Base-by-base conservation (phyloP, 495 filamentous ascomycete species). In the Pseudoneurospora amorphoporcata region DNA sequence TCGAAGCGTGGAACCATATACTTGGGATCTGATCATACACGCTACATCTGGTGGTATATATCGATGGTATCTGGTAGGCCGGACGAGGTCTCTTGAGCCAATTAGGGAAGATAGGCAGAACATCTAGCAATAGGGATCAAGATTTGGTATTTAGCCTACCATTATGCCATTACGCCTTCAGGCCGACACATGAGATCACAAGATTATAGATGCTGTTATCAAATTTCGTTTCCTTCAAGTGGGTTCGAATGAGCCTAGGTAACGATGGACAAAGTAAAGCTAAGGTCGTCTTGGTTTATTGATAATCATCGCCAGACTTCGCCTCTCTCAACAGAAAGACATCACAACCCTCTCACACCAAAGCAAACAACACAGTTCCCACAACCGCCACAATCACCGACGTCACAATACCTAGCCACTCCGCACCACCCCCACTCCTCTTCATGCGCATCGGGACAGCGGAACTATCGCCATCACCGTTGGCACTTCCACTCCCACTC, bases 401-500 rank as follows among this genome's bases (percentile, higher is more conserved):
- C 29, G 72, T 32, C 4, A 40, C 75, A 23, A 71, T 58, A 14
- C 70, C 45, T 53, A 69, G 8, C 76, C 72, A 72, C 35, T 38
- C 70, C 68, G 58, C 19, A 42, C 72, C 14, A 47, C 35, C 68
- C 10, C 68, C 19, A 4, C 41, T 45, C 43, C 2, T 29, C 40
- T 8, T 39, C 23, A 17, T 43, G 39, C 38, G 40, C 8, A 19
- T 42, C 58, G 19, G 45, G 32, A 53, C 71, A 45, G 65, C 75
- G 39, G 35, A 72, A 6, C 68, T 70, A 53, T 42, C 38, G 41
- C 72, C 7, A 35, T 75, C 29, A 23, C 41, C 45, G 4, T 45
- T 40, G 65, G 39, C 58, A 69, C 68, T 35, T 19, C 71, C 42
- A 37, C 47, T 40, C 5, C 71, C 32, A 29, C 40, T 14, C 3